Evolutionary conservation across 768 basidiomycete genomes (phyloP), one percentile per base, ranked within the genome.

Genomic region (Pulveroboletus sp.): DNA sequence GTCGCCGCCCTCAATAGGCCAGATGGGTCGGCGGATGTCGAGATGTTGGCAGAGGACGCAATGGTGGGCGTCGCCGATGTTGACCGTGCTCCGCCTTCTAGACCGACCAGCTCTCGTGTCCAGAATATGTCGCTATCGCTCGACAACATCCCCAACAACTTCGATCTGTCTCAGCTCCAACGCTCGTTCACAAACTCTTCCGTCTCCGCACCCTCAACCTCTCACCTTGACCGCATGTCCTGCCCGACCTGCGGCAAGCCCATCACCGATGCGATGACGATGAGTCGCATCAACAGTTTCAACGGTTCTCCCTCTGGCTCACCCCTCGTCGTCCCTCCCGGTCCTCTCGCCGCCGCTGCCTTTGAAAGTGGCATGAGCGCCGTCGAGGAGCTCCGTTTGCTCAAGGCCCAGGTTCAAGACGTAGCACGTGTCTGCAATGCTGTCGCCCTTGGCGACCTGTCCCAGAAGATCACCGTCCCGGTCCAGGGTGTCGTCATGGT

Each of bases 351-450:
- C 32, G 71, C 73, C 14, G 80, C 81, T 2, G 79, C 79, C 5
- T 75, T 74, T 47, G 79, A 81, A 64, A 76, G 76, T 54, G 80
- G 80, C 42, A 76, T 83, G 75, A 81, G 78, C 50, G 81, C 81
- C n/a, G 79, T 83, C 12, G 82, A 89, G 64, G 89, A 93, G 69
- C 76, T 92, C 29, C 79, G 78, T 56, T 67, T 90, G 30, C 77
- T 93, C 50, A 89, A 89, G 66, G 86, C 87, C 19, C 90, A 92
- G 70, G 88, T 92, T 0, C 85, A 89, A 70, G 75, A 89, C 58
- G 85, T 89, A 39, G 86, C 86, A 17, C 73, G 86, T 26, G 87
- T 89, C 29, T 89, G 87, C 65, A 85, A 86, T 62, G 87, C 87
- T 16, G 86, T 89, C 43, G 87, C 86, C 2, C 73, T 77, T 5